Evolutionary conservation across 2,329 filamentous ascomycete species (phyloP).

Genomic region (Aureobasidium sp.): DNA sequence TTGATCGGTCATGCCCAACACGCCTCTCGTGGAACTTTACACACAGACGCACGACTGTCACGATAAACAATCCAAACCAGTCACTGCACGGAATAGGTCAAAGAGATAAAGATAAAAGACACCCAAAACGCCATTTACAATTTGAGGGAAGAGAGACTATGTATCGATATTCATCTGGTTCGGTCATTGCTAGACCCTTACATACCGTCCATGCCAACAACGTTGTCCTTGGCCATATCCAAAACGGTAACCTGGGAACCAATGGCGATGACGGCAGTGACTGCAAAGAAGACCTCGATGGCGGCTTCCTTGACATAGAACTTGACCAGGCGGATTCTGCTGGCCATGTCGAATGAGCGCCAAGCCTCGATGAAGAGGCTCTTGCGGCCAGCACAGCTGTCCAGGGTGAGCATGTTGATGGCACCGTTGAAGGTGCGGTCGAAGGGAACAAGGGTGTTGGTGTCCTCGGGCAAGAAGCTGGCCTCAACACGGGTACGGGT

Average conservation of each 20-base stretch:
- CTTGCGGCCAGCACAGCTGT: slow-evolving; percentile 42
- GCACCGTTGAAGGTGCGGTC: slow-evolving; percentile 77
- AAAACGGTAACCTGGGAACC: slow-evolving; percentile 18
- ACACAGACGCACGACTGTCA: too few relatives aligned
- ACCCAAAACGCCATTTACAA: slow-evolving; percentile 1
- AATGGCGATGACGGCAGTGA: slow-evolving; percentile 16
- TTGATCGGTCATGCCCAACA: too few relatives aligned
- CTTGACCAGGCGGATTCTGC: slow-evolving; percentile 64
- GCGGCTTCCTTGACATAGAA: slow-evolving; percentile 57
- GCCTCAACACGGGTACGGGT: slow-evolving; percentile 77
- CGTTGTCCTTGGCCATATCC: not conserved
- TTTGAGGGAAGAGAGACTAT: not conserved
- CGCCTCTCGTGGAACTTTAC: too few relatives aligned
- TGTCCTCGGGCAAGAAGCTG: slow-evolving; percentile 70
- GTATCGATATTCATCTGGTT: not conserved
- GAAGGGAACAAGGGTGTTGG: slow-evolving; percentile 80
- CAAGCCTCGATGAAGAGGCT: slow-evolving; percentile 63
- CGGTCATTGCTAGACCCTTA: not conserved
- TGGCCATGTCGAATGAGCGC: slow-evolving; percentile 64
- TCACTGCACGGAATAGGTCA: too few relatives aligned
- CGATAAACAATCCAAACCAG: too few relatives aligned
- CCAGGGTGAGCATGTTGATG: slow-evolving; percentile 60
- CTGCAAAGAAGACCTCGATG: slow-evolving; percentile 20
- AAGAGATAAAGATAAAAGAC: too few relatives aligned
- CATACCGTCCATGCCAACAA: not conserved